A percentile compares a stretch with the other conserved stretches of the same genome.
phyloP scores from a whole-genome alignment of 148 eudicot genomes.

The Chenopodium suecicum region DNA sequence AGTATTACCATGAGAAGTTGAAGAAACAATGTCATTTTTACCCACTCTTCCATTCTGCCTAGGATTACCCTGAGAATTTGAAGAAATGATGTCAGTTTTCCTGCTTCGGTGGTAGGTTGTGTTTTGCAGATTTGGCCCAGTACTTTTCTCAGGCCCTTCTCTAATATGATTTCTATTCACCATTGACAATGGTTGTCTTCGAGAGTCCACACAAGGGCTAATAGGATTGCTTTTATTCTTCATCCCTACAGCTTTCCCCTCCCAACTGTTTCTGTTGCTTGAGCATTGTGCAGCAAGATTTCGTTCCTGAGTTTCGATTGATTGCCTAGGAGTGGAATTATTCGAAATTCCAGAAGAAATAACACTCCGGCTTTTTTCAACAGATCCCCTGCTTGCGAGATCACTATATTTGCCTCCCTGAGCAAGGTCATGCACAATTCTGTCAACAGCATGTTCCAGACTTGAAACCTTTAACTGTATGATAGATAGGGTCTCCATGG shows the following conservation, averaged over 20 bases:
- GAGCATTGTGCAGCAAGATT: conserved; percentile 36
- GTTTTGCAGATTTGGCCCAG: conserved; percentile 30
- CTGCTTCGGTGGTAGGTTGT: conserved; percentile 29
- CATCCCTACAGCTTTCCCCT: conserved; percentile 36
- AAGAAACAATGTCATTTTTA: conserved; percentile 31
- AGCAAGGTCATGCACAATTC: conserved; percentile 47
- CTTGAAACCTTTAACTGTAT: conserved; percentile 67
- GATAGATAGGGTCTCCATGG: conserved; percentile 59
- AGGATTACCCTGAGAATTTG: conserved; percentile 27
- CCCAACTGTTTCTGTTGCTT: conserved; percentile 40
- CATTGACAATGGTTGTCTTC: conserved; percentile 40
- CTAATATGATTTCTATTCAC: conserved; percentile 36
- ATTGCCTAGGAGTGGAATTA: conserved; percentile 61
- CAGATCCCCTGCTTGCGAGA: conserved; percentile 32
- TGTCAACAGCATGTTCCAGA: conserved; percentile 63
- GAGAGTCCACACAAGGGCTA: conserved; percentile 31
- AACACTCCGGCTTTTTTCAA: conserved; percentile 43
- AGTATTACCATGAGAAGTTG: conserved; percentile 28
- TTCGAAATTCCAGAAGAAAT: conserved; percentile 64
- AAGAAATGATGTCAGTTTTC: conserved; percentile 31
- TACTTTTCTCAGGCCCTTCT: conserved; percentile 33
- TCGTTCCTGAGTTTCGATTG: conserved; percentile 43
- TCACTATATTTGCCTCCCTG: conserved; percentile 45
- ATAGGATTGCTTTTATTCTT: conserved; percentile 42
- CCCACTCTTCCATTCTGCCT: conserved; percentile 36